Evolutionary conservation across 257 asterid genomes (phyloP), one percentile per base, ranked within the genome.

Genomic region (Przewalskia tangutica): DNA sequence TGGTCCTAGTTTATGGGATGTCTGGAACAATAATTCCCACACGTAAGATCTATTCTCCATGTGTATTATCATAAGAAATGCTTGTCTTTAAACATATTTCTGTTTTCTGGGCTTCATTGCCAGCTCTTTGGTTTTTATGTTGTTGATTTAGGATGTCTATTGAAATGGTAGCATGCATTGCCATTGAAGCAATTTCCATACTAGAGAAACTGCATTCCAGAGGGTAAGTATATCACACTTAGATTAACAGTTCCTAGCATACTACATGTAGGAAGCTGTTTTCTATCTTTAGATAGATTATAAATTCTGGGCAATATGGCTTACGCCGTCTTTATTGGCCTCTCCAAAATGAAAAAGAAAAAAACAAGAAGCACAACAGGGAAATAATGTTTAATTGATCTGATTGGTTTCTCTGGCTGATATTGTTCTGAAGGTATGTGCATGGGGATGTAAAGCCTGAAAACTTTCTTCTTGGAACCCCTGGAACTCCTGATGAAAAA

Each of bases 401-500:
- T 66, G 75, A 34, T 32, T 79, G 76, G 46, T 23, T 36, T 16
- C 16, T 53, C 62, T 48, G 55, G 27, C 75, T 73, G 44, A 50
- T 75, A 55, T 66, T 64, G 18, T 63, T 75, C 63, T 87, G 83
- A 86, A 92, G 97, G 82, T 90, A 88, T 89, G 97, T 92, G 86
- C 97, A 92, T 67, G 97, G 97, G 56, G 97, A 92, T 87, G 91
- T 92, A 20, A 92, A 92, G 86, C 97, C 97, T 2, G 97, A 92
- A 88, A 92, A 90, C 82, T 92, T 92, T 84, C 86, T 92, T 85
- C 97, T 92, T 82, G 97, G 97, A 83, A 83, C 89, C 70, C 89
- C 94, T 4, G 94, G 97, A 83, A 89, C 93, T 77, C 81, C 90
- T 50, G 93, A 90, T 55, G 94, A 87, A 86, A 89, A 90, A 86